A percentile compares a stretch with the other conserved stretches of the same genome.
These are phyloP conservation scores for Aquilaria agallochum DNA, from an alignment of 441 rosid species.

Conservation along the genomic window DNA sequence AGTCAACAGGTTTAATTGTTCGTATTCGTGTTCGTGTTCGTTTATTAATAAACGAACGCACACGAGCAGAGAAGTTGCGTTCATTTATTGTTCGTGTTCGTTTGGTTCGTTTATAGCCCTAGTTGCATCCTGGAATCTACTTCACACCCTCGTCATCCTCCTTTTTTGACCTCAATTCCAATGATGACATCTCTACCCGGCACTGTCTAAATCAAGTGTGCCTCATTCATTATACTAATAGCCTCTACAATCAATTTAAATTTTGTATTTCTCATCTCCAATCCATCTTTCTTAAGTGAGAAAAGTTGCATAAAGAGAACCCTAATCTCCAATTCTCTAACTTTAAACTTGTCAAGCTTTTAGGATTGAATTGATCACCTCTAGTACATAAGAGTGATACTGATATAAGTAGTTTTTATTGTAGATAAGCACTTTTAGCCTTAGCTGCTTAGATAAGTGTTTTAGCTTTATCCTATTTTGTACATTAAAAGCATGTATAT, in stretches of 20 bases:
- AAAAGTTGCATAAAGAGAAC: constrained; percentile 49
- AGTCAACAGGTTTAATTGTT: no score
- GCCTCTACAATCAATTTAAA: constrained; percentile 53
- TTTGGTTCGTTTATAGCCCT: background rate
- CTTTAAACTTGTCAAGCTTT: constrained; percentile 45
- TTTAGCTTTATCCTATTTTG: no score
- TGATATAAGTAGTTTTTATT: no score
- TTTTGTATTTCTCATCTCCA: constrained; percentile 48
- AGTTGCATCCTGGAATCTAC: constrained; percentile 26
- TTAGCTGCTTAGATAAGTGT: no score
- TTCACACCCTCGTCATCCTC: constrained; percentile 31
- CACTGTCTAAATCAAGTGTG: constrained; percentile 64
- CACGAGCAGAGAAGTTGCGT: no score
- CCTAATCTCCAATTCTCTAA: constrained; percentile 49
- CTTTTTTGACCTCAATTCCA: constrained; percentile 20
- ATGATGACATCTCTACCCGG: constrained; percentile 34
- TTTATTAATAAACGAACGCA: no score
- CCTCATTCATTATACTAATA: constrained; percentile 64
- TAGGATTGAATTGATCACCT: background rate
- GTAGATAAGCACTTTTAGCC: no score
- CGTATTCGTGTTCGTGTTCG: no score
- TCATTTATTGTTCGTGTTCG: no score
- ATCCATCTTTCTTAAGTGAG: constrained; percentile 40
- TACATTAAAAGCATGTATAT: no score
- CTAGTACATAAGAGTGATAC: no score